These are phyloP conservation scores for Sugiyamaella americana DNA, from an alignment of 805 yeast species.

Conservation along the genomic window DNA sequence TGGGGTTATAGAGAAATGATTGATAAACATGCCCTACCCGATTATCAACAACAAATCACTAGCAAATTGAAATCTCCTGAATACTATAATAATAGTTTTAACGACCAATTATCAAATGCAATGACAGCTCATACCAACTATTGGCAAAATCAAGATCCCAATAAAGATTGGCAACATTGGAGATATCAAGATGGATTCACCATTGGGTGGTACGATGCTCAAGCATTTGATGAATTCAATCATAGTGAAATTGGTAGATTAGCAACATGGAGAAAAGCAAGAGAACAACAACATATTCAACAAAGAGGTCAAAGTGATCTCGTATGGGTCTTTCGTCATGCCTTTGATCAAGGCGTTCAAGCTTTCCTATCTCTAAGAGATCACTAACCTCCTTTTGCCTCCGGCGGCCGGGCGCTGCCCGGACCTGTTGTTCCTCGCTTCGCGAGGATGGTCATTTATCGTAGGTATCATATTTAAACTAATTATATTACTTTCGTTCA, in stretches of 20 bases:
- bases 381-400: not conserved
- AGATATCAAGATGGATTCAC: conserved; percentile 73
- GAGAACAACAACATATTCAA: conserved; percentile 56
- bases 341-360: conserved; percentile 52
- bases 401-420: not conserved
- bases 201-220: conserved; percentile 68
- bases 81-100: conserved; percentile 25
- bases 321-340: conserved; percentile 89
- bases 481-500: too few species aligned
- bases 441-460: not conserved
- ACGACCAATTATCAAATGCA: conserved; percentile 36
- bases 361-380: not conserved
- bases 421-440: not conserved
- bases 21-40: conserved; percentile 51
- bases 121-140: conserved; percentile 49
- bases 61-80: conserved; percentile 20
- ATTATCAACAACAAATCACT: conserved; percentile 21
- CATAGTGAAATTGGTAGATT: conserved; percentile 70
- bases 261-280: conserved; percentile 58
- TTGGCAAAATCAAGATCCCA: conserved; percentile 58
- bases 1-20: conserved; percentile 88
- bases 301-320: conserved; percentile 49
- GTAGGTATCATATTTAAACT: too few species aligned
- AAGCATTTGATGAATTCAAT: conserved; percentile 60
- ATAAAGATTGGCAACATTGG: conserved; percentile 70